Base-by-base conservation (phyloP, 1,139 yeast genomes). In the Candida sp. region DNA sequence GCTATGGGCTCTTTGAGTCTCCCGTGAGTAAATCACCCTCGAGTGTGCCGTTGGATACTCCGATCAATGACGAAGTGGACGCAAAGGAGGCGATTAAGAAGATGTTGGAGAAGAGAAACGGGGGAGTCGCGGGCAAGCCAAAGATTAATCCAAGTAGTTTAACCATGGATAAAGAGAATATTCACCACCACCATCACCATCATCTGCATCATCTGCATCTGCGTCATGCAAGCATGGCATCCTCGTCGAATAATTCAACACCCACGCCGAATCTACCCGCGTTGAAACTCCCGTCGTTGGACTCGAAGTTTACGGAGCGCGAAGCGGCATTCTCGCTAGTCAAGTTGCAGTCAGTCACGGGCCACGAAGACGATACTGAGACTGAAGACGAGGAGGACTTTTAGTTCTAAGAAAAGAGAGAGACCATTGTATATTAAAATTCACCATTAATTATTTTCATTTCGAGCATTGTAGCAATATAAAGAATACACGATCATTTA, bases 21-120 rank as follows among this genome's bases (percentile, higher is more conserved):
- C 78, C 78, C 0, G 78, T 72, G 47, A 67, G 65, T 52, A 67
- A 61, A 53, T 54, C 73, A 12, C 77, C 77, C 3, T 67, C 66
- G 52, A 57, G 56, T 35, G 60, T 66, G 3, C 57, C 62, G 25
- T 65, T 75, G 48, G 73, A 73, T 50, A 74, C 80, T 4, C 80
- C 80, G 2, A 59, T 76, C 44, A 68, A 66, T 54, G 69, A 64
- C 22, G 63, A 67, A 54, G 48, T 44, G 37, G 47, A 49, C 12
- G 47, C 49, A 34, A 40, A 42, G 26, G 28, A 42, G 12, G 65
- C 61, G 42, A 67, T 63, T 9, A 55, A 58, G 11, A 49, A 46
- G 23, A 54, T 53, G 42, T 39, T 55, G 43, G 75, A 75, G 57
- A 38, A 26, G 28, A 38, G 42, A 38, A 38, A 38, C 12, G 42